Percentiles rank a stretch among this genome's conserved stretches.
phyloP scores from a whole-genome alignment of 495 filamentous ascomycete species.

The Massariosphaeria phaeospora region DNA sequence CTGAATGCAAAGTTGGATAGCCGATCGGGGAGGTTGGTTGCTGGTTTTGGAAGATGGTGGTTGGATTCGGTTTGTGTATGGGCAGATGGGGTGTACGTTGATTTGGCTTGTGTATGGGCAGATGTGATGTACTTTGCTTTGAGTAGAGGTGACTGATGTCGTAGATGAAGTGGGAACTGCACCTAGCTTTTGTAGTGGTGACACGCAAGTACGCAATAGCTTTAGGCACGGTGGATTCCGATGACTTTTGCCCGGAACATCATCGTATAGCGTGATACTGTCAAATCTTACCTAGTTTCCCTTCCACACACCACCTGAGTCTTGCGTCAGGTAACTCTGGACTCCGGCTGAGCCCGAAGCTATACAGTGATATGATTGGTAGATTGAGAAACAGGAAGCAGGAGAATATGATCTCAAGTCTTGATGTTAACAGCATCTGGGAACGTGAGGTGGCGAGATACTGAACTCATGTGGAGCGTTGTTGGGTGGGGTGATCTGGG shows the following conservation, averaged over 20 bases:
- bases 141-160: not conserved
- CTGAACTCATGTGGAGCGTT: not conserved
- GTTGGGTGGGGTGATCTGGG: constrained; percentile 11
- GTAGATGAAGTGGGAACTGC: not conserved
- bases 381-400: not conserved
- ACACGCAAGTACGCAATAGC: not conserved
- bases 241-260: constrained; percentile 1
- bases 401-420: constrained; percentile 2
- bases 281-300: too few relatives aligned
- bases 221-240: not conserved
- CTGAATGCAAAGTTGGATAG: not conserved
- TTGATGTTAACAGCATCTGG: not conserved
- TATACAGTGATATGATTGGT: not conserved
- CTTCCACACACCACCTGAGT: constrained; percentile 7
- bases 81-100: not conserved
- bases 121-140: not conserved
- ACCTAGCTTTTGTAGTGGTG: not conserved
- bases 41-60: not conserved
- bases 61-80: not conserved
- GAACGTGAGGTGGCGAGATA: not conserved
- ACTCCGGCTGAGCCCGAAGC: not conserved
- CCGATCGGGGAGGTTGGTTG: not conserved
- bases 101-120: not conserved
- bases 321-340: not conserved
- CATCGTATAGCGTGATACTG: constrained; percentile 12